Percentiles rank a stretch among this genome's conserved stretches.
Evolutionary conservation across 805 yeast species (phyloP).

Genomic region (Starmerella vitae): DNA sequence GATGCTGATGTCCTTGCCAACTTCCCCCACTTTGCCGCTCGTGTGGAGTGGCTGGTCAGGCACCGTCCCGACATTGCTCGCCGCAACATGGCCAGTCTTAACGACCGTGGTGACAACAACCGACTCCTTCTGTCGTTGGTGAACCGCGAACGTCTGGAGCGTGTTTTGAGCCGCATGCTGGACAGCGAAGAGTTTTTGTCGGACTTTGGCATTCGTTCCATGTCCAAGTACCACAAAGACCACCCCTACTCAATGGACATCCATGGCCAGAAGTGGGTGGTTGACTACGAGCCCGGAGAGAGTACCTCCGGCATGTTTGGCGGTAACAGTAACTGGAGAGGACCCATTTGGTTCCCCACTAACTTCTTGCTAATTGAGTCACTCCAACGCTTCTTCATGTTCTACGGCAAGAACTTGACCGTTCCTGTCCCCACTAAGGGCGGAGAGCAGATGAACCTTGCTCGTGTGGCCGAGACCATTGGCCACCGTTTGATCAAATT

Average conservation of each 20-base stretch:
- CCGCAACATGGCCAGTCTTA: slow-evolving; percentile 78
- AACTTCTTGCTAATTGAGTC: slow-evolving; percentile 78
- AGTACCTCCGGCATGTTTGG: slow-evolving; percentile 91
- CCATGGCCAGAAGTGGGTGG: slow-evolving; percentile 49
- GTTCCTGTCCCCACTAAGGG: slow-evolving; percentile 73
- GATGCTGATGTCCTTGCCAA: slow-evolving; percentile 68
- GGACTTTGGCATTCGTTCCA: slow-evolving; percentile 72
- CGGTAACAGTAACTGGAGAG: slow-evolving; percentile 94
- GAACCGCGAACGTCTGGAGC: slow-evolving; percentile 59
- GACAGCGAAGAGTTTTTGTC: slow-evolving; percentile 80
- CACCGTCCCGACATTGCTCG: slow-evolving; percentile 56
- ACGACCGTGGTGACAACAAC: slow-evolving; percentile 63
- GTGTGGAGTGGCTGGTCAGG: slow-evolving; percentile 72
- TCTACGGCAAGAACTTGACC: slow-evolving; percentile 74
- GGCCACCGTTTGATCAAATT: slow-evolving; percentile 73
- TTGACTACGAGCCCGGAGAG: slow-evolving; percentile 25
- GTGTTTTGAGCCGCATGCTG: slow-evolving; percentile 65
- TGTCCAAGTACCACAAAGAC: slow-evolving; percentile 73
- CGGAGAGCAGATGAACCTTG: slow-evolving; percentile 22
- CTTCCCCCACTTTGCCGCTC: slow-evolving; percentile 69
- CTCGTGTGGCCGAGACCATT: slow-evolving; percentile 65
- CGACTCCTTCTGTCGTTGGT: slow-evolving; percentile 68
- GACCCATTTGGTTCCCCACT: slow-evolving; percentile 94
- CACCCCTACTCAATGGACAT: slow-evolving; percentile 78
- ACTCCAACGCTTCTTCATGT: slow-evolving; percentile 70